phyloP scores from a whole-genome alignment of 2,329 filamentous ascomycete genomes.

The Aspergillus chevalieri region DNA sequence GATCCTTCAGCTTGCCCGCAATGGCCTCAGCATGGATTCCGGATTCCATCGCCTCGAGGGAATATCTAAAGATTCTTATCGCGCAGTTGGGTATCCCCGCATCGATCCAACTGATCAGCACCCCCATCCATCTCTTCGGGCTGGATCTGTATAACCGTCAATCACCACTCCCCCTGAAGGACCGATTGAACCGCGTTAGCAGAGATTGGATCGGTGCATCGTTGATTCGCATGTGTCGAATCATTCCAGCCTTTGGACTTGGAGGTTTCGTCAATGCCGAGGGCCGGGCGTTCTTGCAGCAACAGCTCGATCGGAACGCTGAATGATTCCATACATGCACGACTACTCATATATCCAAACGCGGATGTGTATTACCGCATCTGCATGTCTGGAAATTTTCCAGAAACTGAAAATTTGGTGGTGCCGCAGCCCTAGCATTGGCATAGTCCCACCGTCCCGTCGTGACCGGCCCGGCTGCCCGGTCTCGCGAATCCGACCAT shows the following conservation, averaged over 20 bases:
- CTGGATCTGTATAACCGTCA: conserved; percentile 76
- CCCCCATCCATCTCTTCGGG: conserved; percentile 75
- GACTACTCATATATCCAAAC: too few relatives aligned
- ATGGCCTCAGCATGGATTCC: conserved; percentile 50
- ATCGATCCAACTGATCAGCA: conserved; percentile 68
- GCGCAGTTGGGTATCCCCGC: conserved; percentile 78
- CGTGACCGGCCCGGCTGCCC: not conserved
- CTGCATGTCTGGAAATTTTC: too few relatives aligned
- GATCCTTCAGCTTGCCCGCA: conserved; percentile 23
- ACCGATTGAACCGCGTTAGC: conserved; percentile 58
- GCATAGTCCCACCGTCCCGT: not conserved
- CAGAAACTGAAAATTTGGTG: not conserved
- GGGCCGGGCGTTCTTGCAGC: conserved; percentile 24
- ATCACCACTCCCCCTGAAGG: conserved; percentile 39
- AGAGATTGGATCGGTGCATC: conserved; percentile 71
- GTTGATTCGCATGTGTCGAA: conserved; percentile 69
- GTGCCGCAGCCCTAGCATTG: not conserved
- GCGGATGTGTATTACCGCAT: too few relatives aligned
- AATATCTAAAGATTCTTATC: conserved; percentile 77
- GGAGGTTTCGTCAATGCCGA: conserved; percentile 73
- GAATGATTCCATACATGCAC: not conserved
- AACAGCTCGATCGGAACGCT: conserved; percentile 14
- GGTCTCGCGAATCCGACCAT: not conserved
- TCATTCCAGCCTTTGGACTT: conserved; percentile 80
- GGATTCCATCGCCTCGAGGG: conserved; percentile 67